A percentile compares a stretch with the other conserved stretches of the same genome.
phyloP scores from a whole-genome alignment of 805 yeast genomes.

The Priceomyces fermenticarens region DNA sequence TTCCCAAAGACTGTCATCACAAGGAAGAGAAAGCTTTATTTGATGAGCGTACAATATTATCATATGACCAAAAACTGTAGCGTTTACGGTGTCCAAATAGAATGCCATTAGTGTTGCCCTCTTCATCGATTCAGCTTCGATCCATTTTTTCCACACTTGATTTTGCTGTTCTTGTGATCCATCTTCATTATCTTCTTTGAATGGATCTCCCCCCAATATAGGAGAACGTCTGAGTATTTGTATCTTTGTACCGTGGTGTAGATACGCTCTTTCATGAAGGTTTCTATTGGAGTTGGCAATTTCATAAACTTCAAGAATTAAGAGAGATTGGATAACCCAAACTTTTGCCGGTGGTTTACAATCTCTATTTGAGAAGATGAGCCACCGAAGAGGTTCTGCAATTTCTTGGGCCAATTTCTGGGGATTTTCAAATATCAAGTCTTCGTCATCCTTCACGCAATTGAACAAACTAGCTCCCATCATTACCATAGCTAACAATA shows the following conservation, averaged over 20 bases:
- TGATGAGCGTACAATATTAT: constrained; percentile 24
- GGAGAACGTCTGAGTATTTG: constrained; percentile 22
- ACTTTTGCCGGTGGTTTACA: constrained; percentile 72
- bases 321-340: constrained; percentile 70
- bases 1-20: constrained; percentile 29
- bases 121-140: constrained; percentile 36
- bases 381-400: constrained; percentile 62
- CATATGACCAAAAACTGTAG: constrained; percentile 33
- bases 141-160: constrained; percentile 30
- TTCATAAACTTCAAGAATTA: constrained; percentile 70
- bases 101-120: constrained; percentile 32
- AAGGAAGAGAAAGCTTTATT: constrained; percentile 24
- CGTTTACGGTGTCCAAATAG: constrained; percentile 33
- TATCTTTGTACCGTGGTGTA: constrained; percentile 76
- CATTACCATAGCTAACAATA: constrained; percentile 52
- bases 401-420: constrained; percentile 43
- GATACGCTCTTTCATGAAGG: constrained; percentile 72
- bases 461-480: constrained; percentile 48
- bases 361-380: constrained; percentile 61
- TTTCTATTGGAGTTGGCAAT: constrained; percentile 60
- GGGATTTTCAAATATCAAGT: constrained; percentile 9
- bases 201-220: constrained; percentile 41
- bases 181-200: constrained; percentile 23
- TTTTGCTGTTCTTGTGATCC: constrained; percentile 11
- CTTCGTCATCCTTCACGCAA: constrained; percentile 21